A percentile compares a stretch with the other conserved stretches of the same genome.
Conservation (phyloP, 2,329 filamentous ascomycete species). For the Monosporascus sp. region DNA sequence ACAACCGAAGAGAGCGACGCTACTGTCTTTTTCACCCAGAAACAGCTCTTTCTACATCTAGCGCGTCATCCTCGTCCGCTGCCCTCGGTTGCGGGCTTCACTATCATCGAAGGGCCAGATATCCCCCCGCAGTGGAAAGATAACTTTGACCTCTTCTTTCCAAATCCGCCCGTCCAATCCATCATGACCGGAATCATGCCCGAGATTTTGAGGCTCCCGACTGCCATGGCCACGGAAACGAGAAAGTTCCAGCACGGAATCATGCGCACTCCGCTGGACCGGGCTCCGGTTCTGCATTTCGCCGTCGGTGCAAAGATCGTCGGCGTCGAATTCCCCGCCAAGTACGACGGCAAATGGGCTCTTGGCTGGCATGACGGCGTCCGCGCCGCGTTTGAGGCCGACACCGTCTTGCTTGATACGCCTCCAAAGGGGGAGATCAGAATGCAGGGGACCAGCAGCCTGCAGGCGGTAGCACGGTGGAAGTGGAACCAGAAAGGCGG, state of each 20-base stretch:
- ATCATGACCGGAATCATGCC: slow-evolving; percentile 34
- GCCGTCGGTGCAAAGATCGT: slow-evolving; percentile 43
- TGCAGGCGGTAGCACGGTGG: slow-evolving; percentile 47
- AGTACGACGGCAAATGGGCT: slow-evolving; percentile 51
- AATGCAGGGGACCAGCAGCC: slow-evolving; percentile 39
- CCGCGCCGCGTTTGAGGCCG: slow-evolving; percentile 43
- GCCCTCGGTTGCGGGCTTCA: slow-evolving; percentile 42
- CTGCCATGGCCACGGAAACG: slow-evolving; percentile 40
- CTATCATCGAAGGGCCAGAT: slow-evolving; percentile 39
- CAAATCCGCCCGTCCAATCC: slow-evolving; percentile 32
- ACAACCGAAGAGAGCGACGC: slow-evolving; percentile 49
- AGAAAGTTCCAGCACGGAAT: slow-evolving; percentile 40
- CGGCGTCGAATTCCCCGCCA: slow-evolving; percentile 45
- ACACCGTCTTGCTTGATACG: slow-evolving; percentile 41
- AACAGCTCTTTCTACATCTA: slow-evolving; percentile 47
- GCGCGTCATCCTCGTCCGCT: slow-evolving; percentile 49
- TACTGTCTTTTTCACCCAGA: slow-evolving; percentile 50
- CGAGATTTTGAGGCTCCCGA: slow-evolving; percentile 38
- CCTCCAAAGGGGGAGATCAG: slow-evolving; percentile 41
- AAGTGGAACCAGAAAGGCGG: slow-evolving; percentile 43
- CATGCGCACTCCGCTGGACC: slow-evolving; percentile 39
- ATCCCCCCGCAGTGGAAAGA: slow-evolving; percentile 36
- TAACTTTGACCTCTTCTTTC: slow-evolving; percentile 50
- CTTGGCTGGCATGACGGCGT: slow-evolving; percentile 51
- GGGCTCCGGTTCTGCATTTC: slow-evolving; percentile 40